A percentile compares a stretch with the other conserved stretches of the same genome.
phyloP scores from a whole-genome alignment of 2,329 filamentous ascomycete genomes.

The Microsporum ferrugineum region DNA sequence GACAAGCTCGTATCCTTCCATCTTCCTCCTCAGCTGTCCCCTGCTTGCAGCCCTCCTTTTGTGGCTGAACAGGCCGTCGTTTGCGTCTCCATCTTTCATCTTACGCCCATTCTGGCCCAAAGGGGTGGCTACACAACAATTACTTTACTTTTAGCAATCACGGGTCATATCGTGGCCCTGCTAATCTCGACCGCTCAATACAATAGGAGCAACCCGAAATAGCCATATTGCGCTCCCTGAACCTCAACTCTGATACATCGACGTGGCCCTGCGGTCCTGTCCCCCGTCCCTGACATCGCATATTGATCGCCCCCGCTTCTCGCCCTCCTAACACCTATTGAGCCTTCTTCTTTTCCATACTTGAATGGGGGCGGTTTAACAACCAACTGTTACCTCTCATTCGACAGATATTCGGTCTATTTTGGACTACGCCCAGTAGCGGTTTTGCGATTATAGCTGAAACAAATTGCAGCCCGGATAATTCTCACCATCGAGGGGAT shows the following conservation, averaged over 20 bases:
- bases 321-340: background rate
- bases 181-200: background rate
- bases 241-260: constrained; percentile 1
- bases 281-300: constrained; percentile 1
- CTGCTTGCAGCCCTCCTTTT: background rate
- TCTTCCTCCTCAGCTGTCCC: background rate
- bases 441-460: constrained; percentile 4
- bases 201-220: background rate
- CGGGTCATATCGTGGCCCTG: background rate
- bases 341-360: background rate
- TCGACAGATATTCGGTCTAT: background rate
- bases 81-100: background rate
- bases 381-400: background rate
- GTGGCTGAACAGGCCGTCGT: background rate
- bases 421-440: background rate
- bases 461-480: background rate
- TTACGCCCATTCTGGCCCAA: background rate
- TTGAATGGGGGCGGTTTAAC: constrained; percentile 1
- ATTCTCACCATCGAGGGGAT: background rate
- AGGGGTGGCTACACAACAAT: background rate
- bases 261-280: background rate
- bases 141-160: background rate
- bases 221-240: background rate
- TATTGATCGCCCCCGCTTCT: constrained; percentile 3
- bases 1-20: background rate